phyloP scores from a whole-genome alignment of 306 rosid species.

The Cucumis sativus region DNA sequence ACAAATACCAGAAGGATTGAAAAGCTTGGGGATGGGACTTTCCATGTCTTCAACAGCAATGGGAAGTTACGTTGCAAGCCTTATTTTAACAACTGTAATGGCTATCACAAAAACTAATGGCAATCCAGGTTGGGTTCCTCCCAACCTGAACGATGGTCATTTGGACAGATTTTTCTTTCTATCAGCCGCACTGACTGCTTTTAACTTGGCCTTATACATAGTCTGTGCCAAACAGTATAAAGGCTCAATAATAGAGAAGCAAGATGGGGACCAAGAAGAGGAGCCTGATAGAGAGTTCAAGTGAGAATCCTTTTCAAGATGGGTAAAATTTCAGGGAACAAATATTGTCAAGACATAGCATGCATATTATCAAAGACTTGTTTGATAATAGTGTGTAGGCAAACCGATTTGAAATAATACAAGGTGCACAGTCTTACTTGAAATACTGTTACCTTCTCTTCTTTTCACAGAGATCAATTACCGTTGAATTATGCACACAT shows the following conservation, averaged over 20 bases:
- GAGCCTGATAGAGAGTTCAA: conserved; percentile 11
- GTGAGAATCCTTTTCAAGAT: not conserved
- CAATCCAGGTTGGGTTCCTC: conserved; percentile 47
- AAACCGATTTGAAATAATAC: not conserved
- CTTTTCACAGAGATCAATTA: no score
- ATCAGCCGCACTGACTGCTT: conserved; percentile 25
- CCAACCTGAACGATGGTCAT: conserved; percentile 49
- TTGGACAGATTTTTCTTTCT: conserved; percentile 49
- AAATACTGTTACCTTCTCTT: not conserved
- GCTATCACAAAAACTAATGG: conserved; percentile 29
- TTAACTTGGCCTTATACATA: conserved; percentile 26
- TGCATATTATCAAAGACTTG: not conserved
- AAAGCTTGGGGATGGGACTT: conserved; percentile 44
- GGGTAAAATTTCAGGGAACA: not conserved
- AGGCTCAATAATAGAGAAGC: conserved; percentile 19
- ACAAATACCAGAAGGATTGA: conserved; percentile 39
- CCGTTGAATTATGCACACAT: no score
- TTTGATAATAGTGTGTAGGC: not conserved
- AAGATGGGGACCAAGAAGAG: conserved; percentile 5
- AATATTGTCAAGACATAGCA: not conserved
- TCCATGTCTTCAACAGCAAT: conserved; percentile 44
- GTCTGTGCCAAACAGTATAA: conserved; percentile 33
- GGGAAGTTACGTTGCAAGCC: conserved; percentile 40
- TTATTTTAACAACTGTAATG: conserved; percentile 34
- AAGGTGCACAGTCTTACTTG: not conserved